Base-by-base conservation (phyloP, 129 eudicot species). In the Deinandra increscens region DNA sequence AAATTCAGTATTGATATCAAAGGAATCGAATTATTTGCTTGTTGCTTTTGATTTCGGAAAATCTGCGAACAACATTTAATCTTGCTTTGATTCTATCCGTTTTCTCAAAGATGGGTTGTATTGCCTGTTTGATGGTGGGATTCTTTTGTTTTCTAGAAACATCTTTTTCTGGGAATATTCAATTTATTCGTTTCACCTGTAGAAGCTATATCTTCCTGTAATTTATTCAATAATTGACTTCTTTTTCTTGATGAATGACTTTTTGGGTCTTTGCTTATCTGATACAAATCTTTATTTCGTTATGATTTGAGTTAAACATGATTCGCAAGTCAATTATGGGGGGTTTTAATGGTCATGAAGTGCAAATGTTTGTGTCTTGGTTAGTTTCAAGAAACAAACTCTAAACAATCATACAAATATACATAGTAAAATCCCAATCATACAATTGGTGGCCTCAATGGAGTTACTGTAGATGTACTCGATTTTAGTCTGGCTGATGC, bases 91-190 rank as follows among this genome's bases (percentile, higher is more conserved):
- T 68, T 68, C 62, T 6, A 50, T 18, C 33, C 18, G 23, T 10
- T 51, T 36, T 66, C 4, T 15, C 9, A 66, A 66, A 45, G 71
- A 48, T 19, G 42, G 15, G 13, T 68, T 44, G 1, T 51, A 18
- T 19, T 45, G 70, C 20, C 7, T 64, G 69, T 41, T 42, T 34
- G 69, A 29, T 64, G 48, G 56, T 67, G 72, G 58, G 45, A 67
- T 68, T 54, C 19, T 63, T 64, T 64, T 64, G 45, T 63, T 64
- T 64, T 64, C 19, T 50, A 22, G 64, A 41, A 74, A 51, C 71
- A 64, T 74, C 58, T 46, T 65, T 66, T 46, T 22, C 34, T 74
- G 12, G 68, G 73, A 75, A 65, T 42, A 42, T 75, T 74, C 46
- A 31, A 31, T 50, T 26, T 64, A 39, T 73, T 51, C 38, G 42